A percentile compares a stretch with the other conserved stretches of the same genome.
These are phyloP conservation scores for Globisporangium emineosum DNA, from an alignment of 352 stramenopile genomes.

Conservation along the genomic window DNA sequence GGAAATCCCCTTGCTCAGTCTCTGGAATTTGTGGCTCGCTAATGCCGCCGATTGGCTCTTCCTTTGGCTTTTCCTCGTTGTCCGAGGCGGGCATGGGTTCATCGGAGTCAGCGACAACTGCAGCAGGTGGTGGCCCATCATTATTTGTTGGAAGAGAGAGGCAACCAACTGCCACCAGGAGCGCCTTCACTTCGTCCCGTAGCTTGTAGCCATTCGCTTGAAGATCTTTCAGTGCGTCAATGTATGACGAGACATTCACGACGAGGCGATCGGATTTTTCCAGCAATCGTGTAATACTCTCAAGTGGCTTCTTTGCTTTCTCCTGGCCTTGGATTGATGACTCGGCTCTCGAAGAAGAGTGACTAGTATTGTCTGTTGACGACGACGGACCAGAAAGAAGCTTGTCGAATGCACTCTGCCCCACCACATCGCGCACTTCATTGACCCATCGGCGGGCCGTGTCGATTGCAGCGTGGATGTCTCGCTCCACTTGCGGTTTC, in stretches of 20 bases:
- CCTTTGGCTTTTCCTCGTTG: background rate
- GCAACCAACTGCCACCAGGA: conserved; percentile 59
- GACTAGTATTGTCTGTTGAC: conserved; percentile 9
- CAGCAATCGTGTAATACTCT: conserved; percentile 59
- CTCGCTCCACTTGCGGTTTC: conserved; percentile 80
- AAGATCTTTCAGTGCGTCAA: conserved; percentile 51
- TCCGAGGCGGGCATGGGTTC: background rate
- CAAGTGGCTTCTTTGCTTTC: conserved; percentile 67
- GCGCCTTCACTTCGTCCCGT: conserved; percentile 44
- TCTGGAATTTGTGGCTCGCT: background rate
- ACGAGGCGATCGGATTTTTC: conserved; percentile 57
- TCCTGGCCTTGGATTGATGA: conserved; percentile 12
- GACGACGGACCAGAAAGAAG: conserved; percentile 37
- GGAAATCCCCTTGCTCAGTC: conserved; percentile 29
- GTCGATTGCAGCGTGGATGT: conserved; percentile 71
- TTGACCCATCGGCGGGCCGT: conserved; percentile 70
- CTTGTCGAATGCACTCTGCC: conserved; percentile 55
- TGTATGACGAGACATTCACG: conserved; percentile 69
- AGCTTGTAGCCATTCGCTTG: conserved; percentile 42
- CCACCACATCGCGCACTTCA: conserved; percentile 71
- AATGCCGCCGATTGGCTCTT: background rate
- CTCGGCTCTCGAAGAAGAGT: conserved; percentile 5
- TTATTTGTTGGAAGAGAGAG: conserved; percentile 16
- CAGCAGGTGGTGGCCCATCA: conserved; percentile 9
- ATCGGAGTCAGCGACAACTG: conserved; percentile 11